A percentile compares a stretch with the other conserved stretches of the same genome.
Evolutionary conservation across 192 early-diverging fungal species (phyloP).

Genomic region (Paraglomus occultum): DNA sequence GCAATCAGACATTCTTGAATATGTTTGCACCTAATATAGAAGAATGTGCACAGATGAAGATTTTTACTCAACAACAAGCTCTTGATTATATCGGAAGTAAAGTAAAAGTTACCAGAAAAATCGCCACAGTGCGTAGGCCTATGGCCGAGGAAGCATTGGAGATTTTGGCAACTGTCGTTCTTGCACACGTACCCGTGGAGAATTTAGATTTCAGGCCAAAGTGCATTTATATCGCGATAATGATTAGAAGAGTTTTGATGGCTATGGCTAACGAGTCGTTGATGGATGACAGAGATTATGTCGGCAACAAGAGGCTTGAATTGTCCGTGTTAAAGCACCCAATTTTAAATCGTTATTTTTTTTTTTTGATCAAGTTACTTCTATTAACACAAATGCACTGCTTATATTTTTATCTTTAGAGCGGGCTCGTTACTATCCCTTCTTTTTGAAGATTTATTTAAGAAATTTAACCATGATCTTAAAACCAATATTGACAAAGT

Average conservation of each 20-base stretch:
- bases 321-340: slow-evolving; percentile 54
- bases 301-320: slow-evolving; percentile 98
- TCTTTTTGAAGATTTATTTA: slow-evolving; percentile 98
- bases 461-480: slow-evolving; percentile 82
- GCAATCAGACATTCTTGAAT: slow-evolving; percentile 77
- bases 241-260: slow-evolving; percentile 89
- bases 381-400: not conserved
- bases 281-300: slow-evolving; percentile 96
- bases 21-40: slow-evolving; percentile 86
- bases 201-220: slow-evolving; percentile 88
- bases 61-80: slow-evolving; percentile 91
- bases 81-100: slow-evolving; percentile 84
- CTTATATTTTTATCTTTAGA: slow-evolving; percentile 37
- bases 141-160: slow-evolving; percentile 85
- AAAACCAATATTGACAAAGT: slow-evolving; percentile 91
- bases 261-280: slow-evolving; percentile 77
- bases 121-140: slow-evolving; percentile 34
- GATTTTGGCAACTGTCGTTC: slow-evolving; percentile 78
- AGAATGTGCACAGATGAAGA: slow-evolving; percentile 67
- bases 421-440: slow-evolving; percentile 93
- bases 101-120: slow-evolving; percentile 61
- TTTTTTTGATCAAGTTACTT: too few species aligned
- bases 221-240: slow-evolving; percentile 88
- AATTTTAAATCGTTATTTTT: not conserved
- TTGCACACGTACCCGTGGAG: slow-evolving; percentile 89